phyloP scores from a whole-genome alignment of 106 monocot genomes.

The Acorus calamus region DNA sequence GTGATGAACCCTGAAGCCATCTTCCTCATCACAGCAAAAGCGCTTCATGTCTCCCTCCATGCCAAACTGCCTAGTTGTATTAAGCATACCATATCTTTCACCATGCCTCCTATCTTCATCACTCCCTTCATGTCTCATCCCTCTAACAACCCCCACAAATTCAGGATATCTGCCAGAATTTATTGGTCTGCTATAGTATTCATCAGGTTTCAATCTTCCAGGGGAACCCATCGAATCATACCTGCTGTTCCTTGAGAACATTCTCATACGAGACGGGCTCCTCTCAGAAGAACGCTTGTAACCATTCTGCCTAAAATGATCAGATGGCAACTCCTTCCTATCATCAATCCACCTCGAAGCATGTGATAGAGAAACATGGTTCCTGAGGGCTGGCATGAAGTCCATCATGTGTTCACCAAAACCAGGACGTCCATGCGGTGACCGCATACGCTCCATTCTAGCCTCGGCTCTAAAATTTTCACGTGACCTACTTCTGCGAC shows the following conservation, averaged over 20 bases:
- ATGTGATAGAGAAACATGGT: conserved; percentile 24
- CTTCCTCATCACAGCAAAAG: conserved; percentile 21
- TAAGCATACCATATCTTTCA: conserved; percentile 21
- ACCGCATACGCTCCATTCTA: conserved; percentile 20
- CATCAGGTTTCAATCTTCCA: conserved; percentile 33
- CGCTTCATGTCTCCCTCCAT: conserved; percentile 17
- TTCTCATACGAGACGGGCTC: conserved; percentile 25
- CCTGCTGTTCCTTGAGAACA: conserved; percentile 27
- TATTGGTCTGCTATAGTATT: conserved; percentile 19
- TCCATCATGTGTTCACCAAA: conserved; percentile 20
- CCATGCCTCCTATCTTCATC: conserved; percentile 17
- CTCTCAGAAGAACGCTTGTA: conserved; percentile 24
- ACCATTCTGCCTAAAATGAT: conserved; percentile 20
- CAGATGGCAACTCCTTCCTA: conserved; percentile 20
- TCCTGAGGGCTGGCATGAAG: conserved; percentile 22
- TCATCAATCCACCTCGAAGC: conserved; percentile 48
- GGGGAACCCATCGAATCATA: conserved; percentile 24
- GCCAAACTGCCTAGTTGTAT: conserved; percentile 26
- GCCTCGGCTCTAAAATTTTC: conserved; percentile 18
- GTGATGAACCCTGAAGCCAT: conserved; percentile 19
- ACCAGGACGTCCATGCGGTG: conserved; percentile 17
- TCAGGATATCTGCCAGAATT: conserved; percentile 24
- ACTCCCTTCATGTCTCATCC: conserved; percentile 17
- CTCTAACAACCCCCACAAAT: conserved; percentile 25
- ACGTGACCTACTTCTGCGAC: conserved; percentile 32